Evolutionary conservation across 805 yeast species (phyloP).

Genomic region (Cyberlindnera mississippiensis): DNA sequence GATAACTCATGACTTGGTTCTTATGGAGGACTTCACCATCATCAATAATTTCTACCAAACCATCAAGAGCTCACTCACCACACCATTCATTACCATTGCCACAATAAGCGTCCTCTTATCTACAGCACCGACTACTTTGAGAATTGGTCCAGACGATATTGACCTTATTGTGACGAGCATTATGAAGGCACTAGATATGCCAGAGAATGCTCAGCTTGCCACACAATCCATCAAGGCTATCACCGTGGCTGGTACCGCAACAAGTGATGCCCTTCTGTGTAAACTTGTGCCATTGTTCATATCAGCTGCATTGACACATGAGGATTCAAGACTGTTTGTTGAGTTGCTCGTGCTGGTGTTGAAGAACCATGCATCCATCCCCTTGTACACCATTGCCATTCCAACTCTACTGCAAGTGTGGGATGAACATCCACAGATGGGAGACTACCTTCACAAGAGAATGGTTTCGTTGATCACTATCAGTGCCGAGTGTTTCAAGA

Average conservation of each 20-base stretch:
- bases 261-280: constrained; percentile 38
- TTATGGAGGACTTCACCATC: constrained; percentile 26
- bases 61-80: constrained; percentile 28
- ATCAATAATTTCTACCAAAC: constrained; percentile 36
- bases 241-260: constrained; percentile 30
- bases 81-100: constrained; percentile 29
- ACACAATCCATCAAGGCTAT: constrained; percentile 63
- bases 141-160: constrained; percentile 35
- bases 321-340: constrained; percentile 28
- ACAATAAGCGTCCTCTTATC: constrained; percentile 43
- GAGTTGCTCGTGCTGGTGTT: constrained; percentile 26
- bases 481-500: constrained; percentile 46
- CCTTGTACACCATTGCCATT: constrained; percentile 31
- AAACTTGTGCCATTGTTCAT: constrained; percentile 45
- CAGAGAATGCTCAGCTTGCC: constrained; percentile 37
- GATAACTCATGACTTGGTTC: constrained; percentile 35
- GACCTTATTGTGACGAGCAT: constrained; percentile 34
- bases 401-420: constrained; percentile 35
- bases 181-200: constrained; percentile 32
- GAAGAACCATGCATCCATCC: constrained; percentile 17
- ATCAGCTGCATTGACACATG: constrained; percentile 25
- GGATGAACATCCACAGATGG: constrained; percentile 22
- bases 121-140: constrained; percentile 32
- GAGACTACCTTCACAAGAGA: constrained; percentile 42
- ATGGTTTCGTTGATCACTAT: constrained; percentile 43